A percentile compares a stretch with the other conserved stretches of the same genome.
phyloP scores from a whole-genome alignment of 2,329 filamentous ascomycete genomes.

The Calonectria naviculata region DNA sequence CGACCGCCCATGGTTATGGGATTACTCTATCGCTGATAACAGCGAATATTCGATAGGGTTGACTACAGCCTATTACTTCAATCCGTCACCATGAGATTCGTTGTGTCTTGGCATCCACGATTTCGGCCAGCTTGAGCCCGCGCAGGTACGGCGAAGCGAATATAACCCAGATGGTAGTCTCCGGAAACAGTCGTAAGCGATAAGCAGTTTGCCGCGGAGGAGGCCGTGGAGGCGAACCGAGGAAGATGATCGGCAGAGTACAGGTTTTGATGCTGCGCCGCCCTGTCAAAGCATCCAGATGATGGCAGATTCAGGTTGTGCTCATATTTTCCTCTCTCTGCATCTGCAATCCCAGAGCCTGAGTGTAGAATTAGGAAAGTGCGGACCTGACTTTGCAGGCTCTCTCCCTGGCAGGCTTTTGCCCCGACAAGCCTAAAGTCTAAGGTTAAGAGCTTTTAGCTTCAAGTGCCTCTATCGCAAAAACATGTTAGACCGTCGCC shows the following conservation, averaged over 20 bases:
- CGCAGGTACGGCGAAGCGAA: neutral
- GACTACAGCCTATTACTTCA: slow-evolving; percentile 27
- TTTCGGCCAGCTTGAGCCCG: neutral
- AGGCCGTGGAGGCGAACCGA: neutral
- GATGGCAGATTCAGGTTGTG: neutral
- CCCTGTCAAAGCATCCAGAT: neutral
- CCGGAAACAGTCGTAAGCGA: neutral
- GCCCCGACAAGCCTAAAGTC: slow-evolving; percentile 5
- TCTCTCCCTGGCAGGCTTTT: slow-evolving; percentile 6
- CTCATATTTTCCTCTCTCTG: neutral
- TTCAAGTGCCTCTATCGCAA: slow-evolving; percentile 8
- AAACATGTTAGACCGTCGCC: slow-evolving; percentile 10
- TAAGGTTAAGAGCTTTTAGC: slow-evolving; percentile 20
- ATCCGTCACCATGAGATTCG: neutral
- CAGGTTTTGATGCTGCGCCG: neutral
- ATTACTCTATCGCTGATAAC: slow-evolving; percentile 24
- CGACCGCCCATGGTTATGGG: slow-evolving; percentile 8
- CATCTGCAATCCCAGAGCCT: neutral
- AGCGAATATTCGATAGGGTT: slow-evolving; percentile 16
- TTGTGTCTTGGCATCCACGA: slow-evolving; percentile 10
- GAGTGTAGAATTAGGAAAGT: neutral
- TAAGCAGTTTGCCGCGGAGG: neutral
- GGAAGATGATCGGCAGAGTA: neutral
- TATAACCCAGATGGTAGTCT: neutral
- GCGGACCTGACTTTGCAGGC: slow-evolving; percentile 2